Evolutionary conservation across 495 filamentous ascomycete species (phyloP).

Genomic region (Hypoxylon intermedium): DNA sequence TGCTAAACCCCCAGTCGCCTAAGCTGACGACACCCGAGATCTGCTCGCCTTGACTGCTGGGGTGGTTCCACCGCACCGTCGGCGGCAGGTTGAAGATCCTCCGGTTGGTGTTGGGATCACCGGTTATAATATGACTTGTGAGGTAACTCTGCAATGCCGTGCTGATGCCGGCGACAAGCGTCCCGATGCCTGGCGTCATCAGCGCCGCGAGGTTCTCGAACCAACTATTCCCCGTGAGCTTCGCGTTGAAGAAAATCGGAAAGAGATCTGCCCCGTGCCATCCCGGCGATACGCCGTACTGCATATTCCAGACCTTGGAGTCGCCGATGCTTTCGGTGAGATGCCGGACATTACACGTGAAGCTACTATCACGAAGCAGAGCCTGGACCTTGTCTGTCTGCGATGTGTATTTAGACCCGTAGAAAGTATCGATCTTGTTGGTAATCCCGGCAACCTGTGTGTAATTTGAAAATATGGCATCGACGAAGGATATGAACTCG

Average conservation of each 20-base stretch:
- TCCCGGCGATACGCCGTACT: conserved; percentile 49
- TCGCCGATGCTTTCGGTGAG: conserved; percentile 47
- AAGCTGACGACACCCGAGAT: conserved; percentile 45
- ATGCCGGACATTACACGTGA: conserved; percentile 51
- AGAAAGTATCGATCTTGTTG: conserved; percentile 43
- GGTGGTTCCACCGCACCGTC: conserved; percentile 45
- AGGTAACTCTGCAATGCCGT: conserved; percentile 51
- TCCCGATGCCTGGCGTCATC: conserved; percentile 44
- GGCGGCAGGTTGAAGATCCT: conserved; percentile 46
- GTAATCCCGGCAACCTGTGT: conserved; percentile 43
- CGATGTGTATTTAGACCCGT: conserved; percentile 40
- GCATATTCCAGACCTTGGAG: conserved; percentile 44
- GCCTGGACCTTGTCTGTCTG: conserved; percentile 45
- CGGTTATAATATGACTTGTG: conserved; percentile 46
- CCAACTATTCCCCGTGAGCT: conserved; percentile 42
- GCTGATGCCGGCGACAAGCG: conserved; percentile 45
- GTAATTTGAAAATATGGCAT: conserved; percentile 50
- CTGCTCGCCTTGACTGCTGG: conserved; percentile 34
- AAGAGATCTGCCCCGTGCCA: conserved; percentile 45
- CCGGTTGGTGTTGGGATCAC: conserved; percentile 49
- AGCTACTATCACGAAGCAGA: conserved; percentile 46
- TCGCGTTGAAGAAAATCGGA: conserved; percentile 46
- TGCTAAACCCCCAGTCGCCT: conserved; percentile 45
- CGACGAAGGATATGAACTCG: conserved; percentile 59
- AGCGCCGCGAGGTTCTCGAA: conserved; percentile 43